Base-by-base conservation (phyloP, 164 flowering plant species). In the Akebia trifoliata region DNA sequence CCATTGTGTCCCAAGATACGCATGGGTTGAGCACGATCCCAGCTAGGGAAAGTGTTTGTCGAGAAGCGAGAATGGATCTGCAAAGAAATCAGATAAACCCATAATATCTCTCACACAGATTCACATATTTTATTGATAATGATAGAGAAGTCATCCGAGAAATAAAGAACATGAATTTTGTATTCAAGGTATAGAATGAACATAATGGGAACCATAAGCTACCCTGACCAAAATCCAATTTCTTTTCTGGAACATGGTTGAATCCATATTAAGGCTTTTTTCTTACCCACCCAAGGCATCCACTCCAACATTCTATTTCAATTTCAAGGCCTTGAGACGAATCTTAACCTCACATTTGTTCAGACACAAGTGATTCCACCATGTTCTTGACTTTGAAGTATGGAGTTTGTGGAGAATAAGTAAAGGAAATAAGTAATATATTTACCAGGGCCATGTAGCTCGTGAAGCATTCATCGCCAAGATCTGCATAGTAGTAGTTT, bases 371-470 rank as follows among this genome's bases (percentile, higher is more conserved):
- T 77, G 62, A 82, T 59, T 81, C 56, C 58, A 78, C 85, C 70
- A 76, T 70, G 87, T 84, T 78, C 82, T 82, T 35, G 75, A 61
- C 85, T 85, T 72, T 78, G 78, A 75, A 78, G 81, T 66, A 66
- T 76, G 72, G 62, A 73, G 86, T 81, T 74, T 81, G 94, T 69
- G 74, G 70, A 74, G 74, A 82, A 70, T 59, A 70, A 77, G 44
- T 50, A 57, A 73, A 66, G 81, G 61, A 59, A 77, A 75, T 69
- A 78, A 79, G 70, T 64, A 74, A 78, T 51, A 80, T 78, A 87
- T 71, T 94, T 94, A 94, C 99, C 99, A 94, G 93, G 83, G 99
- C 97, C 99, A 94, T 90, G 91, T 94, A 94, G 95, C 99, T 94
- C 73, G 96, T 85, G 79, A 94, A 94, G 93, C 89, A 90, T 86